Percentiles rank a stretch among this genome's conserved stretches.
These are phyloP conservation scores for Hypoxylon sp. DNA, from an alignment of 2,329 filamentous ascomycete genomes.

Conservation along the genomic window DNA sequence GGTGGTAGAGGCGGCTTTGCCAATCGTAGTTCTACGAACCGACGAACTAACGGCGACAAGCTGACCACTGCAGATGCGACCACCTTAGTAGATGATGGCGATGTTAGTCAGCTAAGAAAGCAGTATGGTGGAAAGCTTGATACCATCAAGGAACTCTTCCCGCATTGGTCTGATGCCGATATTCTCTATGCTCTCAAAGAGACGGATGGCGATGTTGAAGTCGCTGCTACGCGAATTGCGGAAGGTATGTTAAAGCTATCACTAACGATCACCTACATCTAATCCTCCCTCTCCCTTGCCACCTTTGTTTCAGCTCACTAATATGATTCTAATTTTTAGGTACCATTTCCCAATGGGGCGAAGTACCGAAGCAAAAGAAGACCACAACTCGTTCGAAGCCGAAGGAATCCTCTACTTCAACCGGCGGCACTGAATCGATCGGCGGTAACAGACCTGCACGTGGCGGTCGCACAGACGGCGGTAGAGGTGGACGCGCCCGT, in stretches of 20 bases:
- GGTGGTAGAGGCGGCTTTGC: slow-evolving; percentile 84
- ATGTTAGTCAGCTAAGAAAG: slow-evolving; percentile 92
- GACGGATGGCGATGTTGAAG: slow-evolving; percentile 81
- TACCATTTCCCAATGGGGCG: slow-evolving; percentile 84
- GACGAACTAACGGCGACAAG: slow-evolving; percentile 79
- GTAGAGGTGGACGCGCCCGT: slow-evolving; percentile 53
- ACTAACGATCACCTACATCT: slow-evolving; percentile 28
- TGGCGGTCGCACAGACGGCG: slow-evolving; percentile 67
- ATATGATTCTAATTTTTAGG: slow-evolving; percentile 63
- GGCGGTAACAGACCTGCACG: slow-evolving; percentile 65
- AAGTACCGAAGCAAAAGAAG: slow-evolving; percentile 86
- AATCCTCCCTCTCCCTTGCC: slow-evolving; percentile 13
- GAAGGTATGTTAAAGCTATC: slow-evolving; percentile 69
- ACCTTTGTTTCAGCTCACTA: slow-evolving; percentile 45
- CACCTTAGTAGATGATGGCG: slow-evolving; percentile 82
- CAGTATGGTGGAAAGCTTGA: slow-evolving; percentile 83
- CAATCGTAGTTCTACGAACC: slow-evolving; percentile 67
- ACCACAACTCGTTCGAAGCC: slow-evolving; percentile 78
- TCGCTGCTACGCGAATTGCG: slow-evolving; percentile 82
- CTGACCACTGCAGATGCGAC: slow-evolving; percentile 69
- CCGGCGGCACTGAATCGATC: slow-evolving; percentile 65
- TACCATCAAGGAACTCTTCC: slow-evolving; percentile 92
- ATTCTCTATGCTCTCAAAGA: slow-evolving; percentile 94
- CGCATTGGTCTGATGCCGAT: slow-evolving; percentile 95
- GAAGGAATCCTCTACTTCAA: slow-evolving; percentile 69